A percentile compares a stretch with the other conserved stretches of the same genome.
These are phyloP conservation scores for Pseudogymnoascus sp. DNA, from an alignment of 2,329 filamentous ascomycete species.

Conservation along the genomic window DNA sequence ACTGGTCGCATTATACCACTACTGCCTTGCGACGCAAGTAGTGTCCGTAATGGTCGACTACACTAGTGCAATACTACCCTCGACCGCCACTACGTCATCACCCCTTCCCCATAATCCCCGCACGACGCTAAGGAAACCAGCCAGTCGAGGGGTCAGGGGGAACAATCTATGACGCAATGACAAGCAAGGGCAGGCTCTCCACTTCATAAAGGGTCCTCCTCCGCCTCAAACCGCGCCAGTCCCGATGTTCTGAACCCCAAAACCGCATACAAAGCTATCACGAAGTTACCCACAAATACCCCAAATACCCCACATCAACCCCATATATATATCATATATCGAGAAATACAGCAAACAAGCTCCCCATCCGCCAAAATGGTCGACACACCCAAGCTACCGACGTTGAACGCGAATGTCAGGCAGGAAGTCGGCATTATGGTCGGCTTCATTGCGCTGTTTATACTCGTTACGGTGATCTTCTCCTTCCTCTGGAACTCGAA, in stretches of 20 bases:
- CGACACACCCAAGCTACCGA: background rate
- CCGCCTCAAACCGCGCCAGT: background rate
- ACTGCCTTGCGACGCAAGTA: background rate
- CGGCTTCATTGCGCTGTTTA: constrained; percentile 1
- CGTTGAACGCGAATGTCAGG: background rate
- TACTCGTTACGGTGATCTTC: constrained; percentile 9
- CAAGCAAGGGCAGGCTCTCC: background rate
- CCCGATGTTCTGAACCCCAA: background rate
- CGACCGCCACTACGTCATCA: background rate
- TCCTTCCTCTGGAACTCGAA: constrained; percentile 15
- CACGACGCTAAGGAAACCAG: background rate
- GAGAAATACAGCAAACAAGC: background rate
- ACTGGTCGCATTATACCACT: background rate
- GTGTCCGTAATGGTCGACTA: background rate
- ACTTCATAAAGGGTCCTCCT: background rate
- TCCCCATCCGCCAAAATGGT: background rate
- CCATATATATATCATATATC: background rate
- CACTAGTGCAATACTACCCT: background rate
- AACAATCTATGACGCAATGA: constrained; percentile 2
- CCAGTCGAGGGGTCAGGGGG: background rate
- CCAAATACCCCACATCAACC: background rate
- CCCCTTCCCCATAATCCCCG: background rate
- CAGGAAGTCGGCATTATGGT: background rate
- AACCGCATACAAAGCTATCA: background rate
- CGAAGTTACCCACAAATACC: background rate